Evolutionary conservation across 768 basidiomycete species (phyloP).

Genomic region (Lactarius trivialis): DNA sequence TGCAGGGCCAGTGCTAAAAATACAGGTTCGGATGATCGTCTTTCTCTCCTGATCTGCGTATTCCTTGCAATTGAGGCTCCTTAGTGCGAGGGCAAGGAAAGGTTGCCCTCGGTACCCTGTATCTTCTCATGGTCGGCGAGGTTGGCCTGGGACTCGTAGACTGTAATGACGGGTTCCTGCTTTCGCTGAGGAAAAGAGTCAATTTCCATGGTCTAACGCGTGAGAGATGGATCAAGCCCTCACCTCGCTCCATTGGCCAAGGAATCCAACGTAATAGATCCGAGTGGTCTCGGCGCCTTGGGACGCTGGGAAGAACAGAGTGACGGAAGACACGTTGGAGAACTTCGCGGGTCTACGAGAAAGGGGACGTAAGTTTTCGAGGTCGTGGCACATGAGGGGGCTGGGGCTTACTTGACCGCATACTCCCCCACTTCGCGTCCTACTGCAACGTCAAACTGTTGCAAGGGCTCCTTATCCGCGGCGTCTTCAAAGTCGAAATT

Average conservation of each 20-base stretch:
- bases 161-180: slow-evolving; percentile 68
- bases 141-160: slow-evolving; percentile 86
- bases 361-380: not conserved
- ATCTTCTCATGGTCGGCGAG: slow-evolving; percentile 85
- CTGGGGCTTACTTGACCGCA: slow-evolving; percentile 56
- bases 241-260: slow-evolving; percentile 78
- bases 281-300: slow-evolving; percentile 73
- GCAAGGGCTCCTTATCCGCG: slow-evolving; percentile 51
- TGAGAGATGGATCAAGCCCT: slow-evolving; percentile 2
- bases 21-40: not conserved
- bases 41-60: not conserved
- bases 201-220: not conserved
- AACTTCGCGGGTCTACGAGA: slow-evolving; percentile 73
- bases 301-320: slow-evolving; percentile 72
- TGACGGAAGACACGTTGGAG: slow-evolving; percentile 71
- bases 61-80: too few relatives aligned
- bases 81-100: slow-evolving; percentile 41
- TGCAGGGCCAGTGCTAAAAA: slow-evolving; percentile 1
- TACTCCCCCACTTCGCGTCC: slow-evolving; percentile 81
- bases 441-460: slow-evolving; percentile 65
- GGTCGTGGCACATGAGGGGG: not conserved
- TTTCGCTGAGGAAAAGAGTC: slow-evolving; percentile 47
- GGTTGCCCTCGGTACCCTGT: slow-evolving; percentile 62
- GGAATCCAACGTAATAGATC: slow-evolving; percentile 80
- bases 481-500: slow-evolving; percentile 78